Conservation (phyloP, 2,329 filamentous ascomycete species). For the Anthostomella pinea region DNA sequence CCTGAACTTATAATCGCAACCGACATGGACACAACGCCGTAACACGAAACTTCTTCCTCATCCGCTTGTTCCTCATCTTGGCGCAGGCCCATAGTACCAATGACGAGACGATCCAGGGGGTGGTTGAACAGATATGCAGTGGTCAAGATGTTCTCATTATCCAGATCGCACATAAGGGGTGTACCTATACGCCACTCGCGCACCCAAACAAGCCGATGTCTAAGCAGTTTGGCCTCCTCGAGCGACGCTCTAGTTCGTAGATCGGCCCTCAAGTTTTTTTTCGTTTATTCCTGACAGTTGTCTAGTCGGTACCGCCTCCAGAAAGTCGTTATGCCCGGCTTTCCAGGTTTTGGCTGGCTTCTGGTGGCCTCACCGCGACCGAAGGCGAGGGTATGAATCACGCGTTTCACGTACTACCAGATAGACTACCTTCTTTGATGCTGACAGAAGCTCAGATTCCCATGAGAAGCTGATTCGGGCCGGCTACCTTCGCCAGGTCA, state of each 20-base stretch:
- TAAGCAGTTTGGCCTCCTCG: conserved; percentile 7
- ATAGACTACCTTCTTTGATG: background rate
- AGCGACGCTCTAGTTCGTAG: conserved; percentile 12
- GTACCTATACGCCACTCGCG: conserved; percentile 11
- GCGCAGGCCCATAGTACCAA: no score
- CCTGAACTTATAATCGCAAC: background rate
- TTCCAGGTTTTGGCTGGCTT: conserved; percentile 78
- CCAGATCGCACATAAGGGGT: conserved; percentile 11
- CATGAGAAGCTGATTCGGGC: conserved; percentile 67
- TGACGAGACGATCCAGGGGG: background rate
- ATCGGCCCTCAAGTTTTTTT: background rate
- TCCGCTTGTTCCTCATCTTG: no score
- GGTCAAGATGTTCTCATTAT: conserved; percentile 19
- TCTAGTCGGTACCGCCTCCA: conserved; percentile 9
- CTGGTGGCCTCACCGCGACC: conserved; percentile 61
- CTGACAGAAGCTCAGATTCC: conserved; percentile 47
- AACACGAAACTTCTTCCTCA: no score
- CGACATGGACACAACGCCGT: no score
- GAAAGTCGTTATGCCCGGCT: conserved; percentile 41
- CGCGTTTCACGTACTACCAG: background rate
- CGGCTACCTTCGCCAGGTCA: conserved; percentile 70
- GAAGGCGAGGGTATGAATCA: conserved; percentile 49
- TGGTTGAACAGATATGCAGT: conserved; percentile 9
- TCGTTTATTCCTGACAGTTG: conserved; percentile 6
- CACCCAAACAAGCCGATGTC: conserved; percentile 5